These are phyloP conservation scores for Teratosphaeria zuluensis DNA, from an alignment of 2,329 filamentous ascomycete species.

Conservation along the genomic window DNA sequence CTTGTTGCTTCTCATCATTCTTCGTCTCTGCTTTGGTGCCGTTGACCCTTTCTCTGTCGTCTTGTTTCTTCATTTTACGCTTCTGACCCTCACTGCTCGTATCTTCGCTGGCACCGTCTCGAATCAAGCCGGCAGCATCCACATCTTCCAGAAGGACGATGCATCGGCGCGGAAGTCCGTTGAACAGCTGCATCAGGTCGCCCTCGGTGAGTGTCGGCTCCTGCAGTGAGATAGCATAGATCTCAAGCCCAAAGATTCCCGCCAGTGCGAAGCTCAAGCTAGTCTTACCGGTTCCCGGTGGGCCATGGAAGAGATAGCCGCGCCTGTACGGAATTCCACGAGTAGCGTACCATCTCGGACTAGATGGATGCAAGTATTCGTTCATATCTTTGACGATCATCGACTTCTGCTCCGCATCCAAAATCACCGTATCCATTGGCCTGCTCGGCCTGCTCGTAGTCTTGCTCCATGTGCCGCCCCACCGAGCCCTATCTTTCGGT, in stretches of 20 bases:
- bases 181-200: slow-evolving; percentile 42
- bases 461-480: slow-evolving; percentile 31
- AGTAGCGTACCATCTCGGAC: slow-evolving; percentile 71
- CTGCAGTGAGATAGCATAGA: slow-evolving; percentile 37
- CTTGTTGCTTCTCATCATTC: neutral
- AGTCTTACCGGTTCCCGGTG: slow-evolving; percentile 35
- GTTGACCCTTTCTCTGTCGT: slow-evolving; percentile 3
- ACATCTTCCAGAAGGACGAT: slow-evolving; percentile 41
- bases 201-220: slow-evolving; percentile 67
- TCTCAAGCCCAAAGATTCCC: slow-evolving; percentile 37
- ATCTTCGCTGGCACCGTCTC: slow-evolving; percentile 24
- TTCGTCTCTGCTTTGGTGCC: slow-evolving; percentile 5
- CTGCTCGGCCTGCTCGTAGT: slow-evolving; percentile 50
- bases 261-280: slow-evolving; percentile 33
- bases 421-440: slow-evolving; percentile 65
- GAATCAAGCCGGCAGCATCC: slow-evolving; percentile 36
- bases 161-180: slow-evolving; percentile 33
- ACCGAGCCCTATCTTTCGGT: slow-evolving; percentile 29
- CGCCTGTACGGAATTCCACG: slow-evolving; percentile 77
- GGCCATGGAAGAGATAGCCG: slow-evolving; percentile 73
- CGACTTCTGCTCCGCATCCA: slow-evolving; percentile 58
- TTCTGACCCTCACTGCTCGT: slow-evolving; percentile 8
- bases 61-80: slow-evolving; percentile 10
- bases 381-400: slow-evolving; percentile 62
- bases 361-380: slow-evolving; percentile 64